Base-by-base conservation (phyloP, 805 yeast genomes). In the Tetrapisispora nanseiensis region DNA sequence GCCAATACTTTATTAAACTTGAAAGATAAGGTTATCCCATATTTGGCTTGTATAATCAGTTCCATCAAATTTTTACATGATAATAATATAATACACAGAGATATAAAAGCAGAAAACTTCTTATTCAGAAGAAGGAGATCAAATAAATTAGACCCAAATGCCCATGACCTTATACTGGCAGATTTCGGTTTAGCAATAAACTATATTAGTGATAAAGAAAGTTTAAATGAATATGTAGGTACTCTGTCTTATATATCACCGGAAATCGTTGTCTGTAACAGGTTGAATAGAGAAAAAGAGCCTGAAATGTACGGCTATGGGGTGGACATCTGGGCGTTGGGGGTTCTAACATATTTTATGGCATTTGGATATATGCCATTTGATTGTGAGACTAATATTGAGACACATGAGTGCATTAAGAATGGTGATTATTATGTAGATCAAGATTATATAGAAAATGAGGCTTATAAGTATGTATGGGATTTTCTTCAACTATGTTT, bases 181-280 rank as follows among this genome's bases (percentile, higher is more conserved):
- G 67, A 62, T 49, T 81, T 81, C 57, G 87, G 89, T 2, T 62
- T 80, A 23, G 81, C 86, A 12, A 61, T 76, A 11, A 66, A 66
- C 40, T 63, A 62, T 22, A 51, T 22, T 41, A 46, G 34, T 55
- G 65, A 50, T 54, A 61, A 50, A 47, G 32, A 38, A 5, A 60
- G 43, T 45, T 70, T 47, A 58, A 66, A 47, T 67, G 81, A 44
- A 61, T 77, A 30, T 69, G 81, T 52, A 6, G 90, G 90, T 0
- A 82, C 90, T 1, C 71, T 82, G 6, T 78, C 84, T 18, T 82
- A 82, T 59, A 76, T 82, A 73, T 82, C 89, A 0, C 90, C 90
- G 1, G 89, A 82, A 54, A 69, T 82, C 32, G 66, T 75, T 42
- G 58, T 65, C 13, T 65, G 72, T 39, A 56, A 63, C 32, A 55